A percentile compares a stretch with the other conserved stretches of the same genome.
Evolutionary conservation across 345 rosid genomes (phyloP).

Genomic region (Lepidium sativum): DNA sequence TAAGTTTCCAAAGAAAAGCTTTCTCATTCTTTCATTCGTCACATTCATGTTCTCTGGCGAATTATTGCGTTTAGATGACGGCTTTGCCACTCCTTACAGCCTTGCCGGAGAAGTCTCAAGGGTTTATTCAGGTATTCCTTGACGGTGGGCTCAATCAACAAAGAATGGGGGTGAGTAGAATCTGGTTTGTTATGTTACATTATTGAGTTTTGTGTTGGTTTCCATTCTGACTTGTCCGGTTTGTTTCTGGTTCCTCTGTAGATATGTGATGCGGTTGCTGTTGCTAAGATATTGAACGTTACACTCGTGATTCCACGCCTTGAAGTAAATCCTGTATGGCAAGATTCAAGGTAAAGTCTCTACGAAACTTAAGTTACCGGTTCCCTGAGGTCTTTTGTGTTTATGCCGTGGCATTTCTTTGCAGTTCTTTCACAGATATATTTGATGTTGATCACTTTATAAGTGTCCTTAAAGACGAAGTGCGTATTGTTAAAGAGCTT

Average conservation of each 20-base stretch:
- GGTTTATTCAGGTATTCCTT: conserved; percentile 84
- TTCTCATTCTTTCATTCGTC: not conserved
- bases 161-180: conserved; percentile 82
- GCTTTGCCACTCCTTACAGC: conserved; percentile 34
- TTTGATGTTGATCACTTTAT: conserved; percentile 89
- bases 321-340: conserved; percentile 98
- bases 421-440: conserved; percentile 74
- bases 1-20: conserved; percentile 31
- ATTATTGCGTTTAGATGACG: not conserved
- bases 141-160: conserved; percentile 99
- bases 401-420: conserved; percentile 5
- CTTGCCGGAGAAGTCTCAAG: conserved; percentile 44
- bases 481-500: conserved; percentile 55
- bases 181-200: not conserved
- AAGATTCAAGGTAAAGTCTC: conserved; percentile 80
- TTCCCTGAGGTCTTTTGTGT: not conserved
- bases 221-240: not conserved
- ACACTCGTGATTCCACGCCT: conserved; percentile 88
- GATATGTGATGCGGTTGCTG: conserved; percentile 99
- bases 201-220: not conserved
- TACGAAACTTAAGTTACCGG: not conserved
- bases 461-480: conserved; percentile 41
- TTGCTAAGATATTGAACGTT: conserved; percentile 82
- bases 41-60: not conserved
- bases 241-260: conserved; percentile 14